Evolutionary conservation across 2,329 filamentous ascomycete genomes (phyloP).

Genomic region (Drechslera avenae): DNA sequence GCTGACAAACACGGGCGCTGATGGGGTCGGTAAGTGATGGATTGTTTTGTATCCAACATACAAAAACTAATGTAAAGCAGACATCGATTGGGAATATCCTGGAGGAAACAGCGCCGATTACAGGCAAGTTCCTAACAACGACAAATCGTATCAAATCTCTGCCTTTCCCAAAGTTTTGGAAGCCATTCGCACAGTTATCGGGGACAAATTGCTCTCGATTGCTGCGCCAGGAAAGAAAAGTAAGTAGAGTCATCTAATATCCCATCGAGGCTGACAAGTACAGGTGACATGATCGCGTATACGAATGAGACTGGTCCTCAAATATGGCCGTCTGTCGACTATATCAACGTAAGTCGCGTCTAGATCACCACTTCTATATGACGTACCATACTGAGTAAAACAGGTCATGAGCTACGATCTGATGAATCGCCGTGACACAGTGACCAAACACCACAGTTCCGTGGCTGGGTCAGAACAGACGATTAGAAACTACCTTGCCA

Average conservation of each 20-base stretch:
- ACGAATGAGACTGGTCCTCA: constrained; percentile 60
- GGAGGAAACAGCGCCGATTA: constrained; percentile 73
- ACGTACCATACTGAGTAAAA: background rate
- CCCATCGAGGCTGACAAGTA: constrained; percentile 31
- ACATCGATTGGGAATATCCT: constrained; percentile 71
- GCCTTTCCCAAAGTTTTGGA: constrained; percentile 66
- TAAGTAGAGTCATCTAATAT: background rate
- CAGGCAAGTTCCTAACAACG: constrained; percentile 63
- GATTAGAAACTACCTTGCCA: constrained; percentile 63
- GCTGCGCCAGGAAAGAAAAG: constrained; percentile 61
- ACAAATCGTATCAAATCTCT: constrained; percentile 64
- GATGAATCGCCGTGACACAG: constrained; percentile 69
- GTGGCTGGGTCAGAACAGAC: constrained; percentile 60
- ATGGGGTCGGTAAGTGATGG: constrained; percentile 61
- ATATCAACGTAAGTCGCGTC: constrained; percentile 58
- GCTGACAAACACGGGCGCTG: constrained; percentile 66
- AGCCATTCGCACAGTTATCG: constrained; percentile 64
- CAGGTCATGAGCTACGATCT: constrained; percentile 73
- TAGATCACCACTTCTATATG: background rate
- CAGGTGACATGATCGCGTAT: constrained; percentile 70
- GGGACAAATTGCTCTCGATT: constrained; percentile 67
- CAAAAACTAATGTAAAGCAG: constrained; percentile 32
- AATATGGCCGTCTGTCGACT: constrained; percentile 67
- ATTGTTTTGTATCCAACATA: background rate
- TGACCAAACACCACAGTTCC: constrained; percentile 69